Evolutionary conservation across 768 basidiomycete species (phyloP), one percentile per base, ranked within the genome.

Genomic region (Boletales sp.): DNA sequence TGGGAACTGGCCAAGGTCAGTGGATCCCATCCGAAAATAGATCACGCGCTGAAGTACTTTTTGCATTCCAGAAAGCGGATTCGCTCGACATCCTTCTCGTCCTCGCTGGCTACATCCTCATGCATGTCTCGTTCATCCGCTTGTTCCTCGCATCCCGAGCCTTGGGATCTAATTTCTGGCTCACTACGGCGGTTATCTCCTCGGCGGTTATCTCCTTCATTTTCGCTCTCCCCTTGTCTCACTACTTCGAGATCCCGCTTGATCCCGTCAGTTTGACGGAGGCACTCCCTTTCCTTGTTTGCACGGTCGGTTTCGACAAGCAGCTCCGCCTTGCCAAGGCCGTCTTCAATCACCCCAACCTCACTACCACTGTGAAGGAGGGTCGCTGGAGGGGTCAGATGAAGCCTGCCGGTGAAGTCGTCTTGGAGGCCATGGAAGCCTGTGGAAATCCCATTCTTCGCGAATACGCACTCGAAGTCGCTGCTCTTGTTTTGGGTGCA

Each of bases 271-370:
- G 86, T 10, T 78, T 99, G 44, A 92, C 90, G 10, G 97, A 99
- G 68, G 95, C 97, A 0, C 80, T 99, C 0, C 97, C 97, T 0
- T 98, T 98, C 83, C 76, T 98, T 42, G 94, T 99, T 32, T 95
- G 95, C 68, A 97, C 94, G 2, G 84, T 99, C 52, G 95, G 95
- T 8, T 99, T 98, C 67, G 97, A 99, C 71, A 98, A 99, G 67
- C 95, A 94, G 0, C 84, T 95, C 40, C 82, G 90, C 8, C 83
- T 99, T 21, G 94, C 94, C 3, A 79, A 86, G 12, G 87, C 93
- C 2, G 90, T 98, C 14, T 91, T 97, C 71, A 79, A 82, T 27
- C 89, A 94, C 58, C 90, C 88, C 2, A 80, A 87, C 42, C 69
- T 84, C 24, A 59, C 61, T n/a, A 57, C 61, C 32, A 70, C 76